Conservation (phyloP, 768 basidiomycete species). For the Termitomyces titanicus region DNA sequence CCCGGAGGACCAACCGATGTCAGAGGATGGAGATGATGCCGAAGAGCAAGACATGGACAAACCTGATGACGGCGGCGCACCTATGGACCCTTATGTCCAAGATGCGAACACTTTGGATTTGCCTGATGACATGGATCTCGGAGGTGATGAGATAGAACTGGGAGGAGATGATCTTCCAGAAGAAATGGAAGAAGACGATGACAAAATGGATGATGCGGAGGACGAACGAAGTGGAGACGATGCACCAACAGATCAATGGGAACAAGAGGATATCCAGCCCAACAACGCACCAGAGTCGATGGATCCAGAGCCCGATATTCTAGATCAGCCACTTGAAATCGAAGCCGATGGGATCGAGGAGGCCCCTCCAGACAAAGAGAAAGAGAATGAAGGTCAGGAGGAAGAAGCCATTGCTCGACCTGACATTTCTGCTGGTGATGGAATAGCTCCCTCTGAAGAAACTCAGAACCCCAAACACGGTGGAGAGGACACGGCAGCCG, state of each 20-base stretch:
- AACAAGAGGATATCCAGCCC: slow-evolving; percentile 17
- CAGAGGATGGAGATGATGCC: slow-evolving; percentile 27
- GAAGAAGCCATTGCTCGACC: slow-evolving; percentile 38
- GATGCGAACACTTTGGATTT: slow-evolving; percentile 82
- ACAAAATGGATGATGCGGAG: slow-evolving; percentile 29
- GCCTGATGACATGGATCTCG: slow-evolving; percentile 81
- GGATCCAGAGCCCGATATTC: slow-evolving; percentile 24
- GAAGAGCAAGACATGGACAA: slow-evolving; percentile 39
- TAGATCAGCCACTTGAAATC: slow-evolving; percentile 20
- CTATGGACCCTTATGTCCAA: slow-evolving; percentile 72
- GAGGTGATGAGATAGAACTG: slow-evolving; percentile 33
- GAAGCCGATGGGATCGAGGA: slow-evolving; percentile 21
- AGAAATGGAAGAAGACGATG: slow-evolving; percentile 25
- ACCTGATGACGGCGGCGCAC: slow-evolving; percentile 53
- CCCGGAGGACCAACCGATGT: slow-evolving; percentile 15
- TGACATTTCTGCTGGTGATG: slow-evolving; percentile 42
- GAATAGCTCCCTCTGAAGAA: slow-evolving; percentile 29
- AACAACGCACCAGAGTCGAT: slow-evolving; percentile 23
- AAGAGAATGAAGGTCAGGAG: slow-evolving; percentile 24
- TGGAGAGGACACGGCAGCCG: slow-evolving; percentile 27
- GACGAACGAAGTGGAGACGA: slow-evolving; percentile 22
- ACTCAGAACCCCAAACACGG: slow-evolving; percentile 21
- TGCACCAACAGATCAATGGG: slow-evolving; percentile 15
- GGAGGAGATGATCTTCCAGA: slow-evolving; percentile 26
- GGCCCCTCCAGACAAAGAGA: slow-evolving; percentile 25